phyloP scores from a whole-genome alignment of 208 protist species.

The Leishmania turanica region DNA sequence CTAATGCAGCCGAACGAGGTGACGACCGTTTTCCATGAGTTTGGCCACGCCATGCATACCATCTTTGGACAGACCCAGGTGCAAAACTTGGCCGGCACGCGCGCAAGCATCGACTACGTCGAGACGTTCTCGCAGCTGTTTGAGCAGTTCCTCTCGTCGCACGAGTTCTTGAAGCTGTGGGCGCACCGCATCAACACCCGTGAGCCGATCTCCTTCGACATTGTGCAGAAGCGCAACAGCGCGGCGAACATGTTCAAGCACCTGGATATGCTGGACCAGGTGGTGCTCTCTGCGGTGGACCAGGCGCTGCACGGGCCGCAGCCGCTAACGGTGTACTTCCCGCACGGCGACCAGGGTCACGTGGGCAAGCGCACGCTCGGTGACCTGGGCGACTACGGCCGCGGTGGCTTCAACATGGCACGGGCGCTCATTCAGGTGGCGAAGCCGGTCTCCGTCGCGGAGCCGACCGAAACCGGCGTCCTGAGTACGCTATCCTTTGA shows the following conservation, averaged over 20 bases:
- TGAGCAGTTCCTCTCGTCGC: constrained; percentile 92
- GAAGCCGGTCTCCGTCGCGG: constrained; percentile 76
- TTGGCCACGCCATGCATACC: constrained; percentile 94
- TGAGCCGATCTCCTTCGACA: constrained; percentile 89
- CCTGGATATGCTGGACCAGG: constrained; percentile 88
- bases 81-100: constrained; percentile 93
- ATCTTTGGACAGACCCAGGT: constrained; percentile 93
- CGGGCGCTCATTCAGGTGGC: constrained; percentile 81
- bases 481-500: constrained; percentile 86
- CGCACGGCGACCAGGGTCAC: constrained; percentile 64
- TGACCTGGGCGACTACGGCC: constrained; percentile 70
- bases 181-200: constrained; percentile 86
- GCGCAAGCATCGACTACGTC: constrained; percentile 93
- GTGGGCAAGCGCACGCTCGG: constrained; percentile 83
- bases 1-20: constrained; percentile 90
- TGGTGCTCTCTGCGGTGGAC: constrained; percentile 87
- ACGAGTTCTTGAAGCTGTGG: constrained; percentile 91
- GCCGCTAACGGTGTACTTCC: constrained; percentile 90
- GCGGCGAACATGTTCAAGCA: constrained; percentile 88
- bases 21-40: constrained; percentile 94
- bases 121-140: constrained; percentile 95
- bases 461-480: constrained; percentile 70
- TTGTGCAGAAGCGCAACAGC: constrained; percentile 87
- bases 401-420: constrained; percentile 80
- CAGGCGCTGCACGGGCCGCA: constrained; percentile 88